These are phyloP conservation scores for Oldenlandia corymbosa DNA, from an alignment of 257 asterid species.

Conservation along the genomic window DNA sequence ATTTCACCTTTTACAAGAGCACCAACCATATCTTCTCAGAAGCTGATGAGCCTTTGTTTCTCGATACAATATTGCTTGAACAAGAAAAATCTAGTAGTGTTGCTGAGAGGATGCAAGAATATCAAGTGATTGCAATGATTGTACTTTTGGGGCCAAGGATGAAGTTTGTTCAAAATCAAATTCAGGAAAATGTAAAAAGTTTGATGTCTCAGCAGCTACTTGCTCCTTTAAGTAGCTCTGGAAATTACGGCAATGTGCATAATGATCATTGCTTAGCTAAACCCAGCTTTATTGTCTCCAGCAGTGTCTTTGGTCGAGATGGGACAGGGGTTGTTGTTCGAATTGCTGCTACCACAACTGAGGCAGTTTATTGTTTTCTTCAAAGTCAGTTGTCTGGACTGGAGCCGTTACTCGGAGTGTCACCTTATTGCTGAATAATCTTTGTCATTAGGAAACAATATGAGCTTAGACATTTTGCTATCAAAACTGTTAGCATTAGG, in stretches of 20 bases:
- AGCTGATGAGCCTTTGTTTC: slow-evolving; percentile 59
- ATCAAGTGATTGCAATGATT: slow-evolving; percentile 81
- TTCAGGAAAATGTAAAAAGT: slow-evolving; percentile 78
- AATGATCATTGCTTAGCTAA: slow-evolving; percentile 21
- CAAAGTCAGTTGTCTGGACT: slow-evolving; percentile 52
- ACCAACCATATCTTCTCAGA: slow-evolving; percentile 54
- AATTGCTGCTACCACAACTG: slow-evolving; percentile 76
- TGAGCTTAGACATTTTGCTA: neutral
- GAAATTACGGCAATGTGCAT: slow-evolving; percentile 15
- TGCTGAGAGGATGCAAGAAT: slow-evolving; percentile 64
- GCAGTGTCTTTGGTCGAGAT: slow-evolving; percentile 85
- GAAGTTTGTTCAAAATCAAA: slow-evolving; percentile 55
- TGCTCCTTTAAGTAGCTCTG: slow-evolving; percentile 40
- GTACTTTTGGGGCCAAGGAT: slow-evolving; percentile 87
- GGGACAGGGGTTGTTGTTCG: slow-evolving; percentile 58
- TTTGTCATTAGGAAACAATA: neutral
- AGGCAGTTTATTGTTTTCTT: slow-evolving; percentile 70
- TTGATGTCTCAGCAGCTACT: slow-evolving; percentile 70
- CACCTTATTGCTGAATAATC: slow-evolving; percentile 44
- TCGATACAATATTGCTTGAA: slow-evolving; percentile 72
- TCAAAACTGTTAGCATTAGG: no score
- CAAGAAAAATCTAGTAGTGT: slow-evolving; percentile 48
- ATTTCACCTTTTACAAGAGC: slow-evolving; percentile 68
- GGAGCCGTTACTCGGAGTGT: slow-evolving; percentile 67
- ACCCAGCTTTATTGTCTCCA: slow-evolving; percentile 71